Conservation (phyloP, 2,329 filamentous ascomycete species). For the Talaromyces sp. region DNA sequence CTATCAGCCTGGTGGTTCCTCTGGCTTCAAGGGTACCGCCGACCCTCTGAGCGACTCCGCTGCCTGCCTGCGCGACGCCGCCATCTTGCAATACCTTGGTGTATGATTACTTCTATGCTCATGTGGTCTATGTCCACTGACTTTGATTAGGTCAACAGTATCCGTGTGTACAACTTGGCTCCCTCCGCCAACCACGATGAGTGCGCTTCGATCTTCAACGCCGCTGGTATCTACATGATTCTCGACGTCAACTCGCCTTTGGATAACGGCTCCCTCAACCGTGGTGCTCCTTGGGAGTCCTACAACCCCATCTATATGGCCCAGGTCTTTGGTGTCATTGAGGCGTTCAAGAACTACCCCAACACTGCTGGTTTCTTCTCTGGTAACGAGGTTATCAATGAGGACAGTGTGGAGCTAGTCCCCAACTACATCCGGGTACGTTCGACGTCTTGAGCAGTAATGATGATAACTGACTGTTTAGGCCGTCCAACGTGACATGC, state of each 20-base stretch:
- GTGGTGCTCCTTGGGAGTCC: constrained; percentile 51
- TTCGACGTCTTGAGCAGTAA: not conserved
- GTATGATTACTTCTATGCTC: constrained; percentile 31
- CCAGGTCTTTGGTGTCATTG: constrained; percentile 61
- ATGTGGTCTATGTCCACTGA: not conserved
- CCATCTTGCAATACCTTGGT: constrained; percentile 60
- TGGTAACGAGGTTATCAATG: constrained; percentile 67
- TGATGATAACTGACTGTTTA: constrained; percentile 22
- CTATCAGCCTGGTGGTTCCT: constrained; percentile 62
- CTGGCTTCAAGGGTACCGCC: constrained; percentile 51
- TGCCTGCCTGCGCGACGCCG: constrained; percentile 60
- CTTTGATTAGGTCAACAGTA: constrained; percentile 54
- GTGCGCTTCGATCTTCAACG: constrained; percentile 63
- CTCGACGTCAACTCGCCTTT: constrained; percentile 64
- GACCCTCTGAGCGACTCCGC: constrained; percentile 59
- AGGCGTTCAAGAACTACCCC: constrained; percentile 64
- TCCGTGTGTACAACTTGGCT: constrained; percentile 63
- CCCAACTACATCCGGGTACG: constrained; percentile 56
- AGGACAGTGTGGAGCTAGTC: constrained; percentile 51
- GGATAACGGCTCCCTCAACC: constrained; percentile 54
- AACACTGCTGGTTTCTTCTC: constrained; percentile 66
- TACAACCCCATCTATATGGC: constrained; percentile 56
- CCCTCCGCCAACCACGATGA: constrained; percentile 58
- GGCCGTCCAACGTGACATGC: constrained; percentile 64
- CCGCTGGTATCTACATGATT: constrained; percentile 63